These are phyloP conservation scores for Exophiala dermatitidis DNA, from an alignment of 2,329 filamentous ascomycete species.

Conservation along the genomic window DNA sequence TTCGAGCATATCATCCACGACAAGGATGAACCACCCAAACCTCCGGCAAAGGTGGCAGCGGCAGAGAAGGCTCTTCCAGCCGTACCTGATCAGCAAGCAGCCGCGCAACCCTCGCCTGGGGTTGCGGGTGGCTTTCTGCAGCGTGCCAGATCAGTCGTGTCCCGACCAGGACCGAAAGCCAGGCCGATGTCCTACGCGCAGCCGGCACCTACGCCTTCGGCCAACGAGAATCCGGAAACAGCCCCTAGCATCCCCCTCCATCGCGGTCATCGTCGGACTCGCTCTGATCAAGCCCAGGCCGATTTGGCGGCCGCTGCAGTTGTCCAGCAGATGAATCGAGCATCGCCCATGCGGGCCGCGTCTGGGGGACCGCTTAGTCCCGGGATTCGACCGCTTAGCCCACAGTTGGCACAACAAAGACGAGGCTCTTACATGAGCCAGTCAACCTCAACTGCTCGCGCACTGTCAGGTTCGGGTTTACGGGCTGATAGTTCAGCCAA, in stretches of 20 bases:
- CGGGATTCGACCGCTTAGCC: slow-evolving; percentile 51
- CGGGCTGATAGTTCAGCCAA: slow-evolving; percentile 61
- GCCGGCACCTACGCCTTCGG: slow-evolving; percentile 32
- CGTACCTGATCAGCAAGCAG: slow-evolving; percentile 60
- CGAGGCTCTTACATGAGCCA: slow-evolving; percentile 55
- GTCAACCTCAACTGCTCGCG: slow-evolving; percentile 30
- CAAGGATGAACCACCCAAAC: slow-evolving; percentile 34
- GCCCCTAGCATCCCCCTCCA: slow-evolving; percentile 43
- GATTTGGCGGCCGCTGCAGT: slow-evolving; percentile 55
- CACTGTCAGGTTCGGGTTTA: slow-evolving; percentile 33
- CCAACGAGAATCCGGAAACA: slow-evolving; percentile 43
- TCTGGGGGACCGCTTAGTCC: slow-evolving; percentile 49
- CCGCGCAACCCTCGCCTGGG: slow-evolving; percentile 49
- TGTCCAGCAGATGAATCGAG: slow-evolving; percentile 85
- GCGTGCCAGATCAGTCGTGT: slow-evolving; percentile 55
- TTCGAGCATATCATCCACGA: slow-evolving; percentile 63
- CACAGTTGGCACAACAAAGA: slow-evolving; percentile 27
- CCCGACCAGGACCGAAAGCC: slow-evolving; percentile 21
- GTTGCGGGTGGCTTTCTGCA: slow-evolving; percentile 49
- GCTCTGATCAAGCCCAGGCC: slow-evolving; percentile 40
- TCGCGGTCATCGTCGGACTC: slow-evolving; percentile 42
- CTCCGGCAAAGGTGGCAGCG: slow-evolving; percentile 37
- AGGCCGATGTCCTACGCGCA: slow-evolving; percentile 39
- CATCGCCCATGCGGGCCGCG: slow-evolving; percentile 42
- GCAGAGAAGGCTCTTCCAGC: slow-evolving; percentile 80